Evolutionary conservation across 31 red algal genomes (phyloP), one percentile per base, ranked within the genome.

Genomic region (Odonthalia washingtoniensis): DNA sequence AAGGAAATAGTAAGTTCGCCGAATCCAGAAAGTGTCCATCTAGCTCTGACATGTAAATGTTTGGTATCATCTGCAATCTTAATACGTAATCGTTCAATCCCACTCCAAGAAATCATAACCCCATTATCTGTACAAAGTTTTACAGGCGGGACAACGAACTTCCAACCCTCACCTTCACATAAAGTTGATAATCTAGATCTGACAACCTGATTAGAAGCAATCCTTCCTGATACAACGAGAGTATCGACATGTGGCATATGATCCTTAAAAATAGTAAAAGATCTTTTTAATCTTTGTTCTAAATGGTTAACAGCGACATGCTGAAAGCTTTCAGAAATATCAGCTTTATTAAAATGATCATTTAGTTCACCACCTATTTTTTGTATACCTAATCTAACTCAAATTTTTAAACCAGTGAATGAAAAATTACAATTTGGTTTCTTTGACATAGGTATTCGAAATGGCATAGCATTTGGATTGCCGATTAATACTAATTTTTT

Each of bases 91-190:
- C 94, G 89, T 85, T 99, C 97, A 1, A 95, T 66, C 46, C 80
- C 97, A 42, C 94, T 88, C 97, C 97, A 99, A 17, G 92, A 94
- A 2, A 94, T 86, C 97, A 99, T 99, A 4, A 95, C 97, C 3
- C 97, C 97, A 57, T 57, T n/a, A n/a, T n/a, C n/a, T n/a, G n/a
- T n/a, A n/a, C n/a, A n/a, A n/a, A n/a, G n/a, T n/a, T n/a, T n/a
- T 57, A 57, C 53, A 1, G 94, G 90, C 30, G 97, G 94, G 24
- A 98, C 73, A 14, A 64, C 5, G 28, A 92, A 72, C 43, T 38
- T 40, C 90, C 91, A 98, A 35, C 80, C 90, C 26, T 61, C 39
- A 41, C 65, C 61, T 46, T 35, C 65, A 18, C 87, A 92, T 1
- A 98, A 40, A 2, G 36, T 42, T 34, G 77, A 60, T 60, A 95